A percentile compares a stretch with the other conserved stretches of the same genome.
Conservation (phyloP, 2,329 filamentous ascomycete genomes). For the Talaromyces sp. region DNA sequence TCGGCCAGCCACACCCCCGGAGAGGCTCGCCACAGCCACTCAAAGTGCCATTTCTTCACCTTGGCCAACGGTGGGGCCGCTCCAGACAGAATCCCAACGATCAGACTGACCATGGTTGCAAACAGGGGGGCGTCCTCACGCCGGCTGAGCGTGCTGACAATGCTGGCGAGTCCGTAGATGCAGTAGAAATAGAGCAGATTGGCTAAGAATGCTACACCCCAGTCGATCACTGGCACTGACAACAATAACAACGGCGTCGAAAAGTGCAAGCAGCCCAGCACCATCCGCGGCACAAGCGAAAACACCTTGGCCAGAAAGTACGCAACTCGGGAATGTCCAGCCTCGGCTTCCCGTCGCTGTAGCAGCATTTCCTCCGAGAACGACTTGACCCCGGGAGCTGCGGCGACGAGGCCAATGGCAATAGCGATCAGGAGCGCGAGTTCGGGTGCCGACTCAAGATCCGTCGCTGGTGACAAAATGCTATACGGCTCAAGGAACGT, state of each 20-base stretch:
- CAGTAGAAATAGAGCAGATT: conserved; percentile 8
- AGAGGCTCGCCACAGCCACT: conserved; percentile 2
- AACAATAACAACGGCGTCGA: conserved; percentile 2
- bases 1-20: conserved; percentile 3
- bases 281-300: conserved; percentile 4
- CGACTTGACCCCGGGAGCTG: conserved; percentile 5
- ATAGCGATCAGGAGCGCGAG: conserved; percentile 5
- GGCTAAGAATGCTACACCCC: neutral
- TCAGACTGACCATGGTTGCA: conserved; percentile 4
- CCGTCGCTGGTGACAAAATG: neutral
- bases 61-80: conserved; percentile 2
- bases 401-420: conserved; percentile 3
- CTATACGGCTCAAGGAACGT: conserved; percentile 1
- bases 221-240: conserved; percentile 3
- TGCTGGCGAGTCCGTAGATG: conserved; percentile 5
- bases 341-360: conserved; percentile 6
- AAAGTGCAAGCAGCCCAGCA: conserved; percentile 5
- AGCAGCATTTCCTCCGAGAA: conserved; percentile 8
- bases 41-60: conserved; percentile 1
- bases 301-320: conserved; percentile 5
- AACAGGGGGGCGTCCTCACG: conserved; percentile 2
- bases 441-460: conserved; percentile 1
- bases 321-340: conserved; percentile 2
- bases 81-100: conserved; percentile 7
- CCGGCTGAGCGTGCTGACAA: conserved; percentile 1